A percentile compares a stretch with the other conserved stretches of the same genome.
Evolutionary conservation across 441 rosid genomes (phyloP).

Genomic region (Croton setiger): DNA sequence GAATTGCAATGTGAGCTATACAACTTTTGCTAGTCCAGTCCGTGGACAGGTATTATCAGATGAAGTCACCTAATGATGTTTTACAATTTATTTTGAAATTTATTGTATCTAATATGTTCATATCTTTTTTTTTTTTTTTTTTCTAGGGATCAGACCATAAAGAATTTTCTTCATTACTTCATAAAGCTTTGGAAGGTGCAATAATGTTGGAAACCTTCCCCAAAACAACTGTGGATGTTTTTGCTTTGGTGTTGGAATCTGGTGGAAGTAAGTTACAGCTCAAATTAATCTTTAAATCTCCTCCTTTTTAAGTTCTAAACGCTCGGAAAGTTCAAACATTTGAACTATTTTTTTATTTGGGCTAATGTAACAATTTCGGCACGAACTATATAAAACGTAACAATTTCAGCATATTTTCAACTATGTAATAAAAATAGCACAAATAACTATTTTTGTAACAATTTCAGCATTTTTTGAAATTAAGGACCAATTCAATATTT

Average conservation of each 20-base stretch:
- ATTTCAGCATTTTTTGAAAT: too few relatives aligned
- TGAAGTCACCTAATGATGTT: slow-evolving; percentile 2
- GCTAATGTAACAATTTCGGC: too few relatives aligned
- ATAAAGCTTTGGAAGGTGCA: slow-evolving; percentile 88
- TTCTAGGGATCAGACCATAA: slow-evolving; percentile 74
- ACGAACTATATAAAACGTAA: too few relatives aligned
- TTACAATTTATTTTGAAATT: slow-evolving; percentile 11
- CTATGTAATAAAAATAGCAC: too few relatives aligned
- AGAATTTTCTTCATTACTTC: slow-evolving; percentile 83
- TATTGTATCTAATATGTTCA: slow-evolving; percentile 21
- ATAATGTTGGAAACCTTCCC: slow-evolving; percentile 84
- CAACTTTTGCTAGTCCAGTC: slow-evolving; percentile 64
- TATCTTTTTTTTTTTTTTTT: neutral
- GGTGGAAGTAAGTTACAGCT: slow-evolving; percentile 74
- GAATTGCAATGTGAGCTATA: slow-evolving; percentile 82
- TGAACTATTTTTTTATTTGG: neutral
- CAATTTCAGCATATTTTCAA: too few relatives aligned
- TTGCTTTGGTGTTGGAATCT: slow-evolving; percentile 82
- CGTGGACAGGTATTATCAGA: slow-evolving; percentile 60
- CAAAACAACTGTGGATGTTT: slow-evolving; percentile 83
- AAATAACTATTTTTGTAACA: too few relatives aligned
- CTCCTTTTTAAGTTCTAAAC: neutral
- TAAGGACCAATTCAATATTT: too few relatives aligned
- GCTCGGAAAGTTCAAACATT: neutral
- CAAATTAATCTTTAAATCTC: slow-evolving; percentile 6